Percentiles rank a stretch among this genome's conserved stretches.
phyloP scores from a whole-genome alignment of 352 stramenopile species.

The Phytophthora tubulina region DNA sequence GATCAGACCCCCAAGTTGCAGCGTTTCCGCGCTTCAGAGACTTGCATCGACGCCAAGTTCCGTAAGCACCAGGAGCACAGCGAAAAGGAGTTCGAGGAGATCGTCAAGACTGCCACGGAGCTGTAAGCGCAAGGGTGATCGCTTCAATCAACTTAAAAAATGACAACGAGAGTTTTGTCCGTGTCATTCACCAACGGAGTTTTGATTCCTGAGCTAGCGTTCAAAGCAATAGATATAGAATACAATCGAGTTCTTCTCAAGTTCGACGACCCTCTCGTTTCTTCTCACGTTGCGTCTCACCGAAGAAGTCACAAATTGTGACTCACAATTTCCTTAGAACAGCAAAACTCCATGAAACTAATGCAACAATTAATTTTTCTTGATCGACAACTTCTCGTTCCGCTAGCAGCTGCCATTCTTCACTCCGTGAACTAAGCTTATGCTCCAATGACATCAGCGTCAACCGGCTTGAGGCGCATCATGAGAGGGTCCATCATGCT shows the following conservation, averaged over 20 bases:
- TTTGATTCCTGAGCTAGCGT: too few relatives aligned
- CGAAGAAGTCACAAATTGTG: too few relatives aligned
- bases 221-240: too few relatives aligned
- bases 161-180: too few relatives aligned
- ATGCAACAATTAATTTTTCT: conserved; percentile 19
- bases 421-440: not conserved
- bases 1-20: conserved; percentile 33
- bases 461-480: conserved; percentile 33
- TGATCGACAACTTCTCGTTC: conserved; percentile 11
- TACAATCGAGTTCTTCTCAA: too few relatives aligned
- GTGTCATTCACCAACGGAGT: too few relatives aligned
- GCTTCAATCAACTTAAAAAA: not conserved
- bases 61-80: conserved; percentile 34
- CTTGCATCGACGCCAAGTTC: conserved; percentile 41
- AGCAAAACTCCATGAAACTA: not conserved
- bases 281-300: too few relatives aligned
- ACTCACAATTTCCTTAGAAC: too few relatives aligned
- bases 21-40: conserved; percentile 38
- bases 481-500: conserved; percentile 49
- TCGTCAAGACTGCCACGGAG: conserved; percentile 30
- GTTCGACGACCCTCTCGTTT: too few relatives aligned
- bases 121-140: conserved; percentile 19
- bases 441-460: not conserved
- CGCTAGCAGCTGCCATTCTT: too few relatives aligned
- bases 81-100: conserved; percentile 36